Base-by-base conservation (phyloP, 306 rosid species). In the Sechiopsis laciniata region DNA sequence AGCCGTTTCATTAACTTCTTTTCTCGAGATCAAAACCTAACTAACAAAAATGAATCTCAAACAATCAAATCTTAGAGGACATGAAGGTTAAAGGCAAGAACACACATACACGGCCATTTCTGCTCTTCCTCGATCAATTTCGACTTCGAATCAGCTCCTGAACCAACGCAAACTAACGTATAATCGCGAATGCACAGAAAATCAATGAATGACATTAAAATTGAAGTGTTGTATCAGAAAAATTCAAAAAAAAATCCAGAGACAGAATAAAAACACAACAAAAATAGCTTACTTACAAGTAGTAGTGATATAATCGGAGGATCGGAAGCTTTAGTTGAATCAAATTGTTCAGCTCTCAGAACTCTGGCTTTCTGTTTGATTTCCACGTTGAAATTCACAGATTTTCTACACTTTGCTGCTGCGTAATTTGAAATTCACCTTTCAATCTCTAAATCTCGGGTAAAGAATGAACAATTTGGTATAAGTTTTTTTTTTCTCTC, bases 81-180 rank as follows among this genome's bases (percentile, higher is more conserved):
- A 72, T 68, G 57, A 46, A 52, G 74, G 15, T 16, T 12, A 71
- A 52, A 71, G 16, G 26, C 51, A 51, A n/a, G 21, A 70, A 60
- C 60, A 74, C 10, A 61, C 75, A 40, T 72, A 72, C 75, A 59
- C 71, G 4, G 71, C 70, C 77, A 74, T 74, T 48, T 61, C 77
- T 48, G 50, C 24, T 24, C 29, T 45, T 22, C 42, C 76, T 56
- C 57, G 56, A 46, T 60, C 35, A 48, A 74, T 35, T 71, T 71
- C 75, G 24, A 71, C 63, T 52, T 71, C 51, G 11, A 35, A 26
- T 71, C n/a, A 54, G 63, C 75, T n/a, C 10, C 63, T n/a, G 63
- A 71, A 71, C 8, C 51, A 55, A 29, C 50, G 15, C 61, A 71
- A 71, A 5, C 62, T 32, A 17, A 11, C 15, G 62, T 71, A 51